phyloP scores from a whole-genome alignment of 805 yeast genomes.

The Metschnikowia continentalis region DNA sequence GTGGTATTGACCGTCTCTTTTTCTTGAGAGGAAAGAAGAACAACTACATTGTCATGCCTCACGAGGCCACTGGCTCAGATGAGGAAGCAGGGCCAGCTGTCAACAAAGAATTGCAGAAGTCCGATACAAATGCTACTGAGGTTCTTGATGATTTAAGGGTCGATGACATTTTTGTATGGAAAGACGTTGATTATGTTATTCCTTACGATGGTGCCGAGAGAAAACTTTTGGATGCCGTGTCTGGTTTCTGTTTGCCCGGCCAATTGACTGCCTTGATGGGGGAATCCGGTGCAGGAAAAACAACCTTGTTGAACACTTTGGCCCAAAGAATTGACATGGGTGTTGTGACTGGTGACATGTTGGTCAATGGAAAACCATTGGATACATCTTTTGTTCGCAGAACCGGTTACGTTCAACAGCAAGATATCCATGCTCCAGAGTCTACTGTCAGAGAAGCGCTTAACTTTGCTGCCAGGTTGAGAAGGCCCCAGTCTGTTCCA shows the following conservation, averaged over 20 bases:
- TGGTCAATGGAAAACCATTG: slow-evolving; percentile 51
- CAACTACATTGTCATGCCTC: slow-evolving; percentile 15
- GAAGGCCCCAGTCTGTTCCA: slow-evolving; percentile 41
- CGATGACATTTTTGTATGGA: slow-evolving; percentile 45
- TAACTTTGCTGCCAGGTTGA: slow-evolving; percentile 47
- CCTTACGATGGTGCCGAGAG: slow-evolving; percentile 41
- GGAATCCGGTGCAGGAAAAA: slow-evolving; percentile 63
- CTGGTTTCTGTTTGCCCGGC: slow-evolving; percentile 44
- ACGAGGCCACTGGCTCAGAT: slow-evolving; percentile 11
- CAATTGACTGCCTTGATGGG: slow-evolving; percentile 59
- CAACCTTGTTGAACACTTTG: slow-evolving; percentile 50
- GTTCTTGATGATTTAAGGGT: slow-evolving; percentile 12
- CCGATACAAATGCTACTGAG: slow-evolving; percentile 6
- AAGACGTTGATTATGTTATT: slow-evolving; percentile 54
- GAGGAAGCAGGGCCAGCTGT: slow-evolving; percentile 15
- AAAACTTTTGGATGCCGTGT: slow-evolving; percentile 30
- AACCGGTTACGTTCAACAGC: slow-evolving; percentile 59
- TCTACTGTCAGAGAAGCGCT: slow-evolving; percentile 53
- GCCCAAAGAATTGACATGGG: slow-evolving; percentile 55
- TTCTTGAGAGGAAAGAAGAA: slow-evolving; percentile 26
- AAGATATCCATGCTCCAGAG: slow-evolving; percentile 50
- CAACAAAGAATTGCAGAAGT: slow-evolving; percentile 6
- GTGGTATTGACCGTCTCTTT: slow-evolving; percentile 31
- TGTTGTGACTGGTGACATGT: slow-evolving; percentile 53
- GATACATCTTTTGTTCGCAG: slow-evolving; percentile 49